These are phyloP conservation scores for Saposhnikovia divaricata DNA, from an alignment of 129 eudicot species.

Conservation along the genomic window DNA sequence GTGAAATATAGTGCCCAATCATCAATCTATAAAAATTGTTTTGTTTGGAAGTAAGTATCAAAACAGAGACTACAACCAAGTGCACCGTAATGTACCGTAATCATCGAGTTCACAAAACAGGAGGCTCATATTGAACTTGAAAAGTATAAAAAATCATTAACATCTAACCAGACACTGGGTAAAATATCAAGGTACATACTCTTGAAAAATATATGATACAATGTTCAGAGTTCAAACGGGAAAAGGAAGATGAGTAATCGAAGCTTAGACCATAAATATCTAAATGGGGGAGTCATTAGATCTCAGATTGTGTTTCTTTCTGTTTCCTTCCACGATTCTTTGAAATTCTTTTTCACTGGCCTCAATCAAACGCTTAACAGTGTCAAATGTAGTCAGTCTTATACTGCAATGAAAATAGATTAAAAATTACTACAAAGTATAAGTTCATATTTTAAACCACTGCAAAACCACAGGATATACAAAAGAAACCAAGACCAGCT, in stretches of 20 bases:
- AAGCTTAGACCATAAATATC: not conserved
- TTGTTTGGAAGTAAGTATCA: not conserved
- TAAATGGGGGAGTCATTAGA: not conserved
- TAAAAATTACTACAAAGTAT: not conserved
- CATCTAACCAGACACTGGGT: not conserved
- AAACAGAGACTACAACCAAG: not conserved
- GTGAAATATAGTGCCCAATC: not conserved
- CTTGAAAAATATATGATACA: not conserved
- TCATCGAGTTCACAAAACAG: not conserved
- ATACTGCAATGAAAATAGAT: conserved; percentile 44
- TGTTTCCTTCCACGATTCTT: conserved; percentile 61
- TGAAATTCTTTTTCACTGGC: conserved; percentile 70
- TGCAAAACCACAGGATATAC: not conserved
- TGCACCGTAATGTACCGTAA: not conserved
- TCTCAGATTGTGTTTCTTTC: not conserved
- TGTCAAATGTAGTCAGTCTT: conserved; percentile 76
- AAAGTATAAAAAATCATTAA: not conserved
- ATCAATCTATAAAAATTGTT: no score
- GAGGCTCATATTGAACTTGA: not conserved
- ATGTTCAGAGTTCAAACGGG: not conserved
- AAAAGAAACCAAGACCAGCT: not conserved
- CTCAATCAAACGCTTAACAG: conserved; percentile 61
- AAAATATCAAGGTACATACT: not conserved
- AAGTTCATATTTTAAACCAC: not conserved
- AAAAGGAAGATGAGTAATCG: not conserved